These are phyloP conservation scores for Rosellinia necatrix DNA, from an alignment of 2,329 filamentous ascomycete genomes.

Conservation along the genomic window DNA sequence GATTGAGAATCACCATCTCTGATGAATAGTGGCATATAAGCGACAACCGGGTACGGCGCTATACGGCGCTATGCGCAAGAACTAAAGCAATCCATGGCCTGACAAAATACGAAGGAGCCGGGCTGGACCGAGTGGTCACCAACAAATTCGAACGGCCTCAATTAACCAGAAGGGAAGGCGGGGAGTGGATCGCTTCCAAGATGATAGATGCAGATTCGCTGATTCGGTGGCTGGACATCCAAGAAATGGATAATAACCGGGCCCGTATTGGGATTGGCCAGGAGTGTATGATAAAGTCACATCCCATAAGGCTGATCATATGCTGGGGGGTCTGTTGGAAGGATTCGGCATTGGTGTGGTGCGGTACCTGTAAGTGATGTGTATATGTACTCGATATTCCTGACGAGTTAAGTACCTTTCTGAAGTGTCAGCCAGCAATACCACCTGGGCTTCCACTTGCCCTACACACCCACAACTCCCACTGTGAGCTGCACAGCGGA, in stretches of 20 bases:
- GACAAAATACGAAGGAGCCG: not conserved
- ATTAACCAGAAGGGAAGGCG: not conserved
- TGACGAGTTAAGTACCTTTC: not conserved
- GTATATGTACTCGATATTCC: constrained; percentile 10
- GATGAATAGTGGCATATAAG: not conserved
- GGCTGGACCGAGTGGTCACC: not conserved
- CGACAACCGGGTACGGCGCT: not conserved
- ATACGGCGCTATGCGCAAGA: not conserved
- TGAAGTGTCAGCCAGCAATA: constrained; percentile 14
- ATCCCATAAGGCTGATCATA: constrained; percentile 28
- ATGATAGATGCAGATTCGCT: constrained; percentile 10
- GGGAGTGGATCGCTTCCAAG: constrained; percentile 10
- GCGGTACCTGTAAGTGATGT: constrained; percentile 14
- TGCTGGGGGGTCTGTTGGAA: constrained; percentile 13
- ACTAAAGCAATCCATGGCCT: not conserved
- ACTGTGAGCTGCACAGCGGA: constrained; percentile 12
- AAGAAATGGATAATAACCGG: constrained; percentile 1
- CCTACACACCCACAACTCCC: not conserved
- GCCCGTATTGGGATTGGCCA: constrained; percentile 12
- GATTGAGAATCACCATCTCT: not conserved
- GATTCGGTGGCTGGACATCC: constrained; percentile 7
- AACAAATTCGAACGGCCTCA: not conserved
- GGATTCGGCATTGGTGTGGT: constrained; percentile 25
- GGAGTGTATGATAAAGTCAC: constrained; percentile 20
- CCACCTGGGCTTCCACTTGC: constrained; percentile 4